These are phyloP conservation scores for Leishmania mexicana DNA, from an alignment of 208 protist species.

Conservation along the genomic window DNA sequence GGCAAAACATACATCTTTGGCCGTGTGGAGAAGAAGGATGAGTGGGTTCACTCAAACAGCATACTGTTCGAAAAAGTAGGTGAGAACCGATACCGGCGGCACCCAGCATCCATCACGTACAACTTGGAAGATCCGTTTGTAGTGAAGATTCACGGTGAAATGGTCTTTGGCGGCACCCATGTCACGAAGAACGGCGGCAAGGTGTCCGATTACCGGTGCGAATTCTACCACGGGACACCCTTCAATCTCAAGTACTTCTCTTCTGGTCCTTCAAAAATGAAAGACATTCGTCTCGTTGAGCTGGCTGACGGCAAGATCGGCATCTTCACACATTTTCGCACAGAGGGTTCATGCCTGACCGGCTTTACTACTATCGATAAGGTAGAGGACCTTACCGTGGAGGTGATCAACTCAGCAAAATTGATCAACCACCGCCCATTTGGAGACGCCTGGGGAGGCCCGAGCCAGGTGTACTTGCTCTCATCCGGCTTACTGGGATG, in stretches of 20 bases:
- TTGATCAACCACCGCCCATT: constrained; percentile 59
- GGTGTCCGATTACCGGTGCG: constrained; percentile 54
- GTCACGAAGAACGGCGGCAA: constrained; percentile 48
- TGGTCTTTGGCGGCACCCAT: constrained; percentile 61
- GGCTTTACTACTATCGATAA: constrained; percentile 63
- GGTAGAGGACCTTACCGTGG: constrained; percentile 48
- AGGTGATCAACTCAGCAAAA: constrained; percentile 55
- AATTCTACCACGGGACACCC: constrained; percentile 54
- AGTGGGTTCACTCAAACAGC: constrained; percentile 56
- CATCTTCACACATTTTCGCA: constrained; percentile 62
- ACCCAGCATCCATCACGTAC: constrained; percentile 38
- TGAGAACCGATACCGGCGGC: constrained; percentile 39
- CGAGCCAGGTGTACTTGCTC: constrained; percentile 51
- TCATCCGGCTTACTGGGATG: constrained; percentile 50
- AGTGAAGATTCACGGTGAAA: constrained; percentile 62
- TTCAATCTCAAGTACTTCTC: constrained; percentile 51
- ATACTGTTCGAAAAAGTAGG: constrained; percentile 52
- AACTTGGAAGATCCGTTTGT: constrained; percentile 61
- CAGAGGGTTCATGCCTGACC: constrained; percentile 47
- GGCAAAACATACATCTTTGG: constrained; percentile 62
- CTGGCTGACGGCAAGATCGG: constrained; percentile 51
- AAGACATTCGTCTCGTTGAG: constrained; percentile 58
- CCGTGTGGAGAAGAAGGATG: constrained; percentile 55
- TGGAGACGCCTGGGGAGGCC: constrained; percentile 53
- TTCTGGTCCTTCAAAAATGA: constrained; percentile 58